Evolutionary conservation across 768 basidiomycete genomes (phyloP), one percentile per base, ranked within the genome.

Genomic region (Leccinum uliginosum): DNA sequence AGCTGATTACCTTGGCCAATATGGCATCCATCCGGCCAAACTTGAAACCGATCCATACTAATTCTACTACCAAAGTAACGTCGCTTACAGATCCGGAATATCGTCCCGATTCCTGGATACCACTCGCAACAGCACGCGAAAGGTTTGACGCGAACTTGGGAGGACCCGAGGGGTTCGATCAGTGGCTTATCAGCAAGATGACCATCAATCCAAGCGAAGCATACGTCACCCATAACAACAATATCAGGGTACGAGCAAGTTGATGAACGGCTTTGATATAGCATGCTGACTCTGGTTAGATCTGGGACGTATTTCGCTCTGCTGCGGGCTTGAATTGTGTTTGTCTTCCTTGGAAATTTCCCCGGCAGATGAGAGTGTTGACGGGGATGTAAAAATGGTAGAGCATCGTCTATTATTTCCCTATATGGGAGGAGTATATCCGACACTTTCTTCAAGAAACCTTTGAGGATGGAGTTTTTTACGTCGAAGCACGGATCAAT

Each of bases 141-240:
- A 75, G 67, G 6, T 90, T 88, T 58, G 71, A 76, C 56, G 29
- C 63, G 7, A 62, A 69, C 30, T 71, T 89, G 23, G 86, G 84
- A 30, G 87, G 87, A 3, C 75, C 79, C 0, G 76, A 79, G 57
- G 86, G 81, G 2, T 91, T 91, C 55, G 88, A 91, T 68, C 71
- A 73, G 51, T 88, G 86, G 87, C 77, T 85, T 10, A 68, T 81
- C 49, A 76, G 74, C 44, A 71, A 80, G 4, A 74, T 89, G 75
- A 83, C 78, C 51, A 88, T 92, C 62, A 82, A 85, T 66, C 85
- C 88, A 10, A 74, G 76, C 3, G 85, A 90, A 61, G 87, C 87
- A 4, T 90, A 91, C 62, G 75, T 78, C 4, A 89, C 85, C 2
- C 85, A 89, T 59, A 87, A 88, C 52, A 88, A 86, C 5, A 76